Percentiles rank a stretch among this genome's conserved stretches.
These are phyloP conservation scores for Trichosporon inkin DNA, from an alignment of 1,284 basidiomycete genomes.

Conservation along the genomic window DNA sequence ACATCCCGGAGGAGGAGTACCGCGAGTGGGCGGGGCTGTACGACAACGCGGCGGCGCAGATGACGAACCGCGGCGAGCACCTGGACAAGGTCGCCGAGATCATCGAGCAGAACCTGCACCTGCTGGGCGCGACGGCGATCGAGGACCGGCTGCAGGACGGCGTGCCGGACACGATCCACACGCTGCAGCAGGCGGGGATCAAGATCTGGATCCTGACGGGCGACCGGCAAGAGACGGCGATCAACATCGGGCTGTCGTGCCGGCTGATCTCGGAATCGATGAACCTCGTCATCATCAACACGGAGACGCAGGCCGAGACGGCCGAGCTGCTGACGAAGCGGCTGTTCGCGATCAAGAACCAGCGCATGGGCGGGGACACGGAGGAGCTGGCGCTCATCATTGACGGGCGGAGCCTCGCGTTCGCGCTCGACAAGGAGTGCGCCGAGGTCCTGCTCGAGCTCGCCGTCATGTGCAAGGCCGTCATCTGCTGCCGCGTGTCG, in stretches of 20 bases:
- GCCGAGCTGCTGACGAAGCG: slow-evolving; percentile 85
- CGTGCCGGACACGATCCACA: slow-evolving; percentile 97
- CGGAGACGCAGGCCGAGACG: slow-evolving; percentile 77
- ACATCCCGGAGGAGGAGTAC: slow-evolving; percentile 87
- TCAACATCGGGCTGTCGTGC: slow-evolving; percentile 98
- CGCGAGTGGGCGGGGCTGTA: slow-evolving; percentile 82
- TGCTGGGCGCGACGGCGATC: slow-evolving; percentile 95
- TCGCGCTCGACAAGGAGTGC: slow-evolving; percentile 86
- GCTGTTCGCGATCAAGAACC: slow-evolving; percentile 85
- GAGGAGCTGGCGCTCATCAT: slow-evolving; percentile 95
- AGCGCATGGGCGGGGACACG: slow-evolving; percentile 80
- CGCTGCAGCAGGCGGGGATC: slow-evolving; percentile 94
- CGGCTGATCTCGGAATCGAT: slow-evolving; percentile 95
- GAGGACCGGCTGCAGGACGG: slow-evolving; percentile 99
- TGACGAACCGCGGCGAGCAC: slow-evolving; percentile 88
- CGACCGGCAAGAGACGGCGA: slow-evolving; percentile 97
- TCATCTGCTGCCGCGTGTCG: slow-evolving; percentile 66
- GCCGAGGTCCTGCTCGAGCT: slow-evolving; percentile 86
- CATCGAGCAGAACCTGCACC: slow-evolving; percentile 87
- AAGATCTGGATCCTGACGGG: slow-evolving; percentile 99
- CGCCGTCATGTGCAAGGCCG: slow-evolving; percentile 86
- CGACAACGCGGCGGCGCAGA: slow-evolving; percentile 83
- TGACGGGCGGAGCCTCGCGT: slow-evolving; percentile 79
- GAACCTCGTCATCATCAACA: slow-evolving; percentile 96
- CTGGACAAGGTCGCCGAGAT: slow-evolving; percentile 91